These are phyloP conservation scores for Salix exigua DNA, from an alignment of 345 rosid genomes.

Conservation along the genomic window DNA sequence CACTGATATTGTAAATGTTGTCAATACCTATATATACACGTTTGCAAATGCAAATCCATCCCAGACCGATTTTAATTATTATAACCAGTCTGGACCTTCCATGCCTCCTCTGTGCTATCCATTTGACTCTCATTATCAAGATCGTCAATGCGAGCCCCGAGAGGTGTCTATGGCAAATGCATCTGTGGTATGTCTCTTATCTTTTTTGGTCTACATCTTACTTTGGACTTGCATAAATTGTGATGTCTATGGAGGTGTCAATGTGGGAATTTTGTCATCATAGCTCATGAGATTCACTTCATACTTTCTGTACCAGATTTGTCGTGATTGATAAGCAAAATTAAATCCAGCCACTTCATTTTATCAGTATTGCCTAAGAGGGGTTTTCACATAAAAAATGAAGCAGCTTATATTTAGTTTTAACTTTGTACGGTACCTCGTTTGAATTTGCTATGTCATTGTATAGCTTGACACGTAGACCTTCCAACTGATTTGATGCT, in stretches of 20 bases:
- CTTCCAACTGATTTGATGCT: not conserved
- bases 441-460: too few relatives aligned
- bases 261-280: not conserved
- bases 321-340: too few relatives aligned
- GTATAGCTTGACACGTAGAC: too few relatives aligned
- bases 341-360: too few relatives aligned
- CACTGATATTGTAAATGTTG: constrained; percentile 67
- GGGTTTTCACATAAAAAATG: too few relatives aligned
- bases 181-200: constrained; percentile 53
- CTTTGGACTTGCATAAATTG: not conserved
- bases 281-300: not conserved
- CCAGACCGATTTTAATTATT: constrained; percentile 40
- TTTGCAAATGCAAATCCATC: constrained; percentile 77
- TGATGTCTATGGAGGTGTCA: not conserved
- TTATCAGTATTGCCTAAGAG: too few relatives aligned
- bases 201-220: not conserved
- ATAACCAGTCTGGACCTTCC: constrained; percentile 82
- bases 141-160: constrained; percentile 53
- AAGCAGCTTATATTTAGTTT: too few relatives aligned
- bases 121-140: constrained; percentile 54
- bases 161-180: constrained; percentile 80
- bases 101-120: constrained; percentile 92
- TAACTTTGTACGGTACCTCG: too few relatives aligned
- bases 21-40: constrained; percentile 72
- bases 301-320: too few relatives aligned